Evolutionary conservation across 2,329 filamentous ascomycete genomes (phyloP), one percentile per base, ranked within the genome.

Genomic region (Xylaria sp.): DNA sequence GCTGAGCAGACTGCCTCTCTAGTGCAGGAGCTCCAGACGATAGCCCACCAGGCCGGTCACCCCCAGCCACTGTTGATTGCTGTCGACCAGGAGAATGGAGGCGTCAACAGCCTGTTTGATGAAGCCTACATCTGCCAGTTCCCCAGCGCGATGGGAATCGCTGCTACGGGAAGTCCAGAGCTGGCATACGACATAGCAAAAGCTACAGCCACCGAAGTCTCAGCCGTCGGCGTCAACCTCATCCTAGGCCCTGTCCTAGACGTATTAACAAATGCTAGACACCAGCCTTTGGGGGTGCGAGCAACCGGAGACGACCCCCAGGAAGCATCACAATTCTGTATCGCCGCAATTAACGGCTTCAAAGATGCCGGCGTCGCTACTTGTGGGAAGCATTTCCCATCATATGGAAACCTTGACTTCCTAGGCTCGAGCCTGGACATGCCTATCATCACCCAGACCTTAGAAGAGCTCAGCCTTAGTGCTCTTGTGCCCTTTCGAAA

Each of bases 91-190:
- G 94, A 99, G 72, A 97, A 99, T 84, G 94, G 94, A 60, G 92
- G 93, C 2, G 93, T 97, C 71, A 97, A 97, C 76, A 96, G 91
- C 74, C 82, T 97, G 2, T 97, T 95, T 67, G 93, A 97, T 71
- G 92, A 96, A 64, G 91, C 94, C 67, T 94, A 92, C 70, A 93
- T 97, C 63, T 92, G 91, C 62, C 94, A 97, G 70, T 99, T 96
- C 64, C 94, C 94, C 7, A 96, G 92, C 67, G 90, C 93, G 59
- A 97, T 99, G 93, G 93, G 92, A 11, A 82, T 97, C 56, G 92
- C 93, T n/a, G 94, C 94, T 19, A 92, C 92, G 4, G 91, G 92
- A 20, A 92, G 88, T 9, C 87, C 87, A 34, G 86, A 94, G 9
- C 78, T 97, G 50, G 91, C 93, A 5, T 96, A 93, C 69, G 88